Base-by-base conservation (phyloP, 1,284 basidiomycete genomes). In the Irpex rosettiformis region DNA sequence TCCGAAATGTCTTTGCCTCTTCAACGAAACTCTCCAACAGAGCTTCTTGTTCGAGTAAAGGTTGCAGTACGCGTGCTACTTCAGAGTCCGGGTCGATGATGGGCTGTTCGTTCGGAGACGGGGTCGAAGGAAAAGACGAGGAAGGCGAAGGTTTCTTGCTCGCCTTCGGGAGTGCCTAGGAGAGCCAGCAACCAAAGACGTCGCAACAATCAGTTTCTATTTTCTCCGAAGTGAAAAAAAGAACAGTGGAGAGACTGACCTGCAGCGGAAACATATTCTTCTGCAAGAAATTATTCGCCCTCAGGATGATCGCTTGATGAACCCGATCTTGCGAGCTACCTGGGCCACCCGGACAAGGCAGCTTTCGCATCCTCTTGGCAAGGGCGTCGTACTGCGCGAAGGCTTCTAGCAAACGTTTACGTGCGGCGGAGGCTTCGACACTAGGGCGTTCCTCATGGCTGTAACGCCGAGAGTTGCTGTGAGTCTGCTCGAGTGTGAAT, bases 321-420 rank as follows among this genome's bases (percentile, higher is more conserved):
- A 98, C 82, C 13, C 88, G 81, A 62, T 93, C 89, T 69, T 96
- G 93, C 10, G 90, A 89, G 59, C 86, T 85, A 1, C 85, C 87
- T 1, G 79, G 74, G 1, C 79, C 79, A 24, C 77, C 77, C 2
- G 79, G 70, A 64, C 80, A 86, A 0, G 91, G 89, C 21, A 96
- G 73, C 60, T 77, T 79, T 54, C 85, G 83, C 65, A 98, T 92
- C 30, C 89, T 86, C 69, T 96, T 96, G 0, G 94, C 84, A 3
- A 98, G 75, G 48, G 85, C 83, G 67, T 99, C 96, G 72, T 98
- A 98, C 58, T 91, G 86, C 5, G 87, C 81, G 71, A 97, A 94
- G 1, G 89, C 84, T 51, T 91, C 87, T 6, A 97, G 72, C 8
- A 98, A 81, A 16, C 86, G 84, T 68, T 94, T 95, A 58, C 94